Evolutionary conservation across 1,284 basidiomycete species (phyloP).

Genomic region (Microbotryum scabiosae): DNA sequence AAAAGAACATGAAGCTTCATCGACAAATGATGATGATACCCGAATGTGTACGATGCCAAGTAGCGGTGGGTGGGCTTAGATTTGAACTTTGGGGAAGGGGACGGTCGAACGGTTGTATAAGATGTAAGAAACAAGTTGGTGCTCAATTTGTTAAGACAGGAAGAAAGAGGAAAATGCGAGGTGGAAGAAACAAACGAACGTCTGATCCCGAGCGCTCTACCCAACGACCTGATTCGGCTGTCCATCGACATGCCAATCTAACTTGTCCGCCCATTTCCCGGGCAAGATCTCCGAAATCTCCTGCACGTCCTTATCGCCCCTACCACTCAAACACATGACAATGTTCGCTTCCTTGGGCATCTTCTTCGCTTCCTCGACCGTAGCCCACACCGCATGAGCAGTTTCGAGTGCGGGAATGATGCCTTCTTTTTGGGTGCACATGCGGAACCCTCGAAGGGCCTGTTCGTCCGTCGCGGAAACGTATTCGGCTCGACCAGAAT

Average conservation of each 20-base stretch:
- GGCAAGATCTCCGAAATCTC: constrained; percentile 25
- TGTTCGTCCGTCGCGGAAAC: constrained; percentile 87
- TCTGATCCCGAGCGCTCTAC: no score
- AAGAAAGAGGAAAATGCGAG: no score
- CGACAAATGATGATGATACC: no score
- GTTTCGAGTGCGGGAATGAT: constrained; percentile 98
- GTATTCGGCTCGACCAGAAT: constrained; percentile 87
- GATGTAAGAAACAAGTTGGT: no score
- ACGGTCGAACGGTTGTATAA: no score
- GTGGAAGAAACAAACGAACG: no score
- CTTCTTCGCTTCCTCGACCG: constrained; percentile 72
- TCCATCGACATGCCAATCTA: constrained; percentile 56
- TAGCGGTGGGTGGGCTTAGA: no score
- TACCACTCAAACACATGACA: constrained; percentile 80
- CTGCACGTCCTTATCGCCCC: constrained; percentile 87
- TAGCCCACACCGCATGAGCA: constrained; percentile 90
- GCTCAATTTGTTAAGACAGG: no score
- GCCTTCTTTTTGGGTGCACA: constrained; percentile 85
- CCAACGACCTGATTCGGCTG: no score
- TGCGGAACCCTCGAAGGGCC: constrained; percentile 82
- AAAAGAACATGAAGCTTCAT: no score
- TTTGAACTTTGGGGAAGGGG: no score
- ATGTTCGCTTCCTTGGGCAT: constrained; percentile 76
- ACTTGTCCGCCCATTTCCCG: constrained; percentile 73
- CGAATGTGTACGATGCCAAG: no score